Evolutionary conservation across 495 filamentous ascomycete genomes (phyloP), one percentile per base, ranked within the genome.

Genomic region (Penicillium maclennaniae): DNA sequence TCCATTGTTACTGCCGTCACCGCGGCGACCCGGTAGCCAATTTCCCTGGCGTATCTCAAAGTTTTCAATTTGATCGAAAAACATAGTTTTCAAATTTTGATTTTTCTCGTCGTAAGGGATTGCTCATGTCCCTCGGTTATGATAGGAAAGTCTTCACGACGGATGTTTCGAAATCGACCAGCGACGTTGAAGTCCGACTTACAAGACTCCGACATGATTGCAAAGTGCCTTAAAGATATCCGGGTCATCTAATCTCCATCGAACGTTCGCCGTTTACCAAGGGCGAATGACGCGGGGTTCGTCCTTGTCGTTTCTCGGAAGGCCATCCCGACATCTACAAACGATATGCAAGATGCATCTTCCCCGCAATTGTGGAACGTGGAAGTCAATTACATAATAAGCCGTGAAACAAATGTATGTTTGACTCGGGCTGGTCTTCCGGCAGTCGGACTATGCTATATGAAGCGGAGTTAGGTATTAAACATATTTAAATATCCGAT

Each of bases 301-400:
- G 16, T 37, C 21, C 50, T 54, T 46, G 47, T 58, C 48, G 36
- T 25, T 50, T 19, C 9, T 58, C 56, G 56, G 56, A 49, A 26
- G 46, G 3, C 51, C 31, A 5, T 49, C 38, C 56, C 56, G 56
- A 58, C 27, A 40, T 51, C 37, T 36, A 9, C 23, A 28, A 20
- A 6, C 19, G 37, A 37, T 46, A 37, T 25, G 31, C 41, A 31
- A 55, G 34, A 31, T 49, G 3, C 46, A 49, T 16, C 15, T 44
- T 45, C 52, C 52, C 52, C 45, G 52, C 40, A 49, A 23, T 7
- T 8, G 17, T 34, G 26, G 17, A 23, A 14, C 23, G 34, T 21
- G 39, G 25, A 23, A n/a, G 23, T 26, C n/a, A 6, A 28, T 3
- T 50, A 26, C 17, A 34, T 25, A 39, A 41, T n/a, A 14, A 31